phyloP scores from a whole-genome alignment of 2,329 filamentous ascomycete genomes.

The Fusarium sp. region DNA sequence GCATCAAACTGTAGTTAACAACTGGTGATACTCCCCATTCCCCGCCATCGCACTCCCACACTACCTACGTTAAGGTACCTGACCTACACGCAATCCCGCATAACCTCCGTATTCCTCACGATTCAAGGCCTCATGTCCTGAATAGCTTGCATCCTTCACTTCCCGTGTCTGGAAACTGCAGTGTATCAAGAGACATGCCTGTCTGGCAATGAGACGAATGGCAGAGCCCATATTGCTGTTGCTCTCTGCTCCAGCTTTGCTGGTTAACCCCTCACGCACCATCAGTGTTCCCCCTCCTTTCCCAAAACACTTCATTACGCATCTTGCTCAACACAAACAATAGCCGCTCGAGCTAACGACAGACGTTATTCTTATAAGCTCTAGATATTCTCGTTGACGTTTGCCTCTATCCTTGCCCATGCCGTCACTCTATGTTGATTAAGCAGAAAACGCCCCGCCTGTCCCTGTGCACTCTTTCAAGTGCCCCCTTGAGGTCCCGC shows the following conservation, averaged over 20 bases:
- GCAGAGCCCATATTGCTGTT: slow-evolving; percentile 21
- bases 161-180: slow-evolving; percentile 15
- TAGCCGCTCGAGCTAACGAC: slow-evolving; percentile 23
- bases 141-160: slow-evolving; percentile 26
- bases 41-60: slow-evolving; percentile 5
- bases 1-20: not conserved
- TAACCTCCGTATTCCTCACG: slow-evolving; percentile 30
- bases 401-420: slow-evolving; percentile 38
- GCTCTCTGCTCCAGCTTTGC: slow-evolving; percentile 10
- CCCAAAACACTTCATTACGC: slow-evolving; percentile 17
- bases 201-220: slow-evolving; percentile 38
- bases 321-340: slow-evolving; percentile 19
- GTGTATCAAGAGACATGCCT: slow-evolving; percentile 28
- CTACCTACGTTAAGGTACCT: not conserved
- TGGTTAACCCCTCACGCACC: slow-evolving; percentile 45
- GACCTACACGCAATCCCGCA: slow-evolving; percentile 22
- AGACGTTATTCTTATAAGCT: slow-evolving; percentile 24
- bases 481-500: slow-evolving; percentile 9
- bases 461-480: slow-evolving; percentile 33
- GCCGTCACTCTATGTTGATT: slow-evolving; percentile 46
- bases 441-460: slow-evolving; percentile 46
- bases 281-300: slow-evolving; percentile 23
- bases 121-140: slow-evolving; percentile 19
- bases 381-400: slow-evolving; percentile 34
- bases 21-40: slow-evolving; percentile 7